phyloP scores from a whole-genome alignment of 2,329 filamentous ascomycete genomes.

The Colletotrichum sp. region DNA sequence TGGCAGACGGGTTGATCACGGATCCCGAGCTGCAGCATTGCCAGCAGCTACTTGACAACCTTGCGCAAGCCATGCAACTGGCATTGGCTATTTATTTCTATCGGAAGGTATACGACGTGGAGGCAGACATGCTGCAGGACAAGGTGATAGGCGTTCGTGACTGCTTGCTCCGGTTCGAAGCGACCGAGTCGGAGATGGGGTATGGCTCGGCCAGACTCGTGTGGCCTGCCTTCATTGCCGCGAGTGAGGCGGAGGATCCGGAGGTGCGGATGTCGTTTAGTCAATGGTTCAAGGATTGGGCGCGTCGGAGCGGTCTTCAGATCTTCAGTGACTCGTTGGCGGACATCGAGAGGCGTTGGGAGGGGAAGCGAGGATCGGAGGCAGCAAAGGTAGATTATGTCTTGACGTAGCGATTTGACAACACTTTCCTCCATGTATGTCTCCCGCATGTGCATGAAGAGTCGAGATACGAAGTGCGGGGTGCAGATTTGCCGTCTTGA shows the following conservation, averaged over 20 bases:
- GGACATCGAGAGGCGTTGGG: constrained; percentile 33
- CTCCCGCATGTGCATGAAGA: neutral
- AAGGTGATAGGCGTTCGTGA: constrained; percentile 35
- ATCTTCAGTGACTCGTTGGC: constrained; percentile 31
- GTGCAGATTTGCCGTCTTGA: neutral
- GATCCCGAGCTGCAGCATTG: neutral
- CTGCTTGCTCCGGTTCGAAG: constrained; percentile 31
- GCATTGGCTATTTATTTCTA: constrained; percentile 43
- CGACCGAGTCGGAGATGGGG: constrained; percentile 21
- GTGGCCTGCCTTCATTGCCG: constrained; percentile 44
- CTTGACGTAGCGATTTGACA: neutral
- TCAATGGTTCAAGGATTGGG: constrained; percentile 34
- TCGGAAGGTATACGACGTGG: constrained; percentile 40
- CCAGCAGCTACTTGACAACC: constrained; percentile 27
- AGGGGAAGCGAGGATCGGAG: constrained; percentile 23
- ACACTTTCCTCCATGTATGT: neutral
- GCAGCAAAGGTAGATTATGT: neutral
- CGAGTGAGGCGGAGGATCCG: constrained; percentile 37
- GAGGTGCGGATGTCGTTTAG: constrained; percentile 33
- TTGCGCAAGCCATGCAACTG: constrained; percentile 37
- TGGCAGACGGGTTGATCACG: neutral
- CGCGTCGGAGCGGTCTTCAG: constrained; percentile 32
- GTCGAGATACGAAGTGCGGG: neutral
- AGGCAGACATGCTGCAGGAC: constrained; percentile 36
- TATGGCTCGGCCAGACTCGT: constrained; percentile 34